Base-by-base conservation (phyloP, 768 basidiomycete species). In the Pulveroboletus frians region DNA sequence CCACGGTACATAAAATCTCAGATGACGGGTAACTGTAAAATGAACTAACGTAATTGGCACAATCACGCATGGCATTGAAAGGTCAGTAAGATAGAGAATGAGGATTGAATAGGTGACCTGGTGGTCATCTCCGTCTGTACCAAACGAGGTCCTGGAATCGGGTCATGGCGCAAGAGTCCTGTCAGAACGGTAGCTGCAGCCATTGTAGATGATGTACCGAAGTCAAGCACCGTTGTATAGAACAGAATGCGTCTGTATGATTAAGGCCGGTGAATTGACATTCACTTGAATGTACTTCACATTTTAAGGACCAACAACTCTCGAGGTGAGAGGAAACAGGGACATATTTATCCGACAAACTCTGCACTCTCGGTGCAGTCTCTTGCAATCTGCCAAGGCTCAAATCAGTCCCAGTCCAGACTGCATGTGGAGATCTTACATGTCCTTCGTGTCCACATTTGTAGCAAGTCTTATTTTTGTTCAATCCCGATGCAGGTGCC, bases 361-460 rank as follows among this genome's bases (percentile, higher is more conserved):
- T 82, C 80, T 47, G 56, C 60, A 56, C 67, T 74, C 62, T 81
- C 81, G 36, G 79, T 76, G 65, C 83, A 85, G 43, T 84, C 81
- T 66, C 80, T 75, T 38, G 82, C 81, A 61, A 85, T 81, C 81
- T 85, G 51, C 29, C 42, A 43, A 11, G 32, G 15, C 23, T 38
- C 39, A 34, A 41, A 50, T 58, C 23, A 56, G 47, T 47, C 31
- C 38, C 32, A 39, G 35, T 39, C 41, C 32, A 17, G 26, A 41
- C 30, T 34, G 32, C 46, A 23, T 10, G 7, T 11, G 29, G 35
- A 41, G 38, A 23, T 73, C 87, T 68, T 64, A 92, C 89, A 73
- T 92, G 89, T 55, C 90, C 90, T 66, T 88, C 86, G 66, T 84
- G 81, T 63, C 88, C 84, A 61, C 91, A 92, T 62, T 88, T 91